Base-by-base conservation (phyloP, 345 rosid genomes). In the Salix koriyanagi region DNA sequence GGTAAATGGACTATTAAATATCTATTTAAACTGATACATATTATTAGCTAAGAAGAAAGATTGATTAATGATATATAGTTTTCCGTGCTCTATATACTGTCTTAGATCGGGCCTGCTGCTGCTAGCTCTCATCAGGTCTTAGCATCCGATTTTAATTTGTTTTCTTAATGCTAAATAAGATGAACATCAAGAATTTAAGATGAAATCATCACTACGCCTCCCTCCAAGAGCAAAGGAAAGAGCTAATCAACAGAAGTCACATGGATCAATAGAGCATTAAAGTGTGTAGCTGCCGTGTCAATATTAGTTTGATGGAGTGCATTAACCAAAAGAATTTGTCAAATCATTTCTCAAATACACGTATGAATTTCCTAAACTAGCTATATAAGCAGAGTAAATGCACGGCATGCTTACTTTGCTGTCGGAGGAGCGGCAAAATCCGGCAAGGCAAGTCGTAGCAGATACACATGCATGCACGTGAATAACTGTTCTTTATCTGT, bases 401-500 rank as follows among this genome's bases (percentile, higher is more conserved):
- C 58, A 52, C 7, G 58, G 58, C 21, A 52, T 52, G 58, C 58
- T 19, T 52, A 19, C 7, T 52, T 52, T 52, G 58, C 23, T 52
- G 19, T 0, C 4, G 52, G 52, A 13, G 52, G 52, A 48, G 18
- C 18, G 58, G 34, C 34, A 25, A 62, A 26, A 14, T 5, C 7
- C 66, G 26, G 66, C 30, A 7, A 30, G n/a, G 42, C 26, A 54
- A 36, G 64, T n/a, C 39, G 78, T 18, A 36, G 18, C 71, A 62
- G 61, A 66, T 58, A 19, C 25, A 36, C 37, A 41, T 41, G 28
- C 50, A 30, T 65, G 28, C 50, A 30, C 52, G 79, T 50, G 72
- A 65, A 46, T 54, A 5, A 23, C 65, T 75, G 73, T 48, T 16
- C 67, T 67, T 42, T 30, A 8, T 75, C 60, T 54, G 76, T 19